Evolutionary conservation across 352 stramenopile species (phyloP).

Genomic region (Phytophthora cactorum): DNA sequence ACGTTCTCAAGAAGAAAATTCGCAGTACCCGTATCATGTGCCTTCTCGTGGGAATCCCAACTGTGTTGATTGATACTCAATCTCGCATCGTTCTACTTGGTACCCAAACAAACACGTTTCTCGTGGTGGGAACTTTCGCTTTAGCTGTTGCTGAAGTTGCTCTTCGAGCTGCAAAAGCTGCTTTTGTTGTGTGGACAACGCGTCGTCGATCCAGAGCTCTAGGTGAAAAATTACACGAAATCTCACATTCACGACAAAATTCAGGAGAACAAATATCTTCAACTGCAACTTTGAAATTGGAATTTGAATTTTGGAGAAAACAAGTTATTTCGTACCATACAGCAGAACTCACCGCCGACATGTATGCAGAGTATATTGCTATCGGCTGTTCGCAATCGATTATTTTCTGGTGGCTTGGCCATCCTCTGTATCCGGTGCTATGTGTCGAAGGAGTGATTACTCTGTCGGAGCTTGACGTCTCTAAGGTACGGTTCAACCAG

Average conservation of each 20-base stretch:
- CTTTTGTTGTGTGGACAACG: slow-evolving; percentile 32
- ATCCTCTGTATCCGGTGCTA: slow-evolving; percentile 37
- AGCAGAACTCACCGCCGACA: slow-evolving; percentile 47
- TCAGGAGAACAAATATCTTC: background rate
- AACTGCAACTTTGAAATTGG: slow-evolving; percentile 5
- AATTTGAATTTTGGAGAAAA: slow-evolving; percentile 36
- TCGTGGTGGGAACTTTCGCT: slow-evolving; percentile 22
- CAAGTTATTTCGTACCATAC: slow-evolving; percentile 42
- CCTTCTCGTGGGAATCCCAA: slow-evolving; percentile 43
- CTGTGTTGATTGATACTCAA: slow-evolving; percentile 56
- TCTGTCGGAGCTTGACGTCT: slow-evolving; percentile 20
- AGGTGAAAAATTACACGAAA: slow-evolving; percentile 14
- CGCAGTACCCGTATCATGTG: slow-evolving; percentile 50
- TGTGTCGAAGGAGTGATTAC: background rate
- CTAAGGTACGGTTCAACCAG: slow-evolving; percentile 18
- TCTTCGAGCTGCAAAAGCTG: slow-evolving; percentile 32
- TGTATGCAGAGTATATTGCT: slow-evolving; percentile 61
- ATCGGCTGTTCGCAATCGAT: slow-evolving; percentile 52
- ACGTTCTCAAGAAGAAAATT: slow-evolving; percentile 36
- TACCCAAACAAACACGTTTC: slow-evolving; percentile 21
- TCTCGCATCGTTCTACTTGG: slow-evolving; percentile 46
- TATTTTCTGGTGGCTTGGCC: slow-evolving; percentile 44
- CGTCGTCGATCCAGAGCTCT: slow-evolving; percentile 18
- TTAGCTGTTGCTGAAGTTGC: slow-evolving; percentile 37
- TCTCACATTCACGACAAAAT: slow-evolving; percentile 2